A percentile compares a stretch with the other conserved stretches of the same genome.
phyloP scores from a whole-genome alignment of 805 yeast genomes.

The Torulaspora gathmanii region DNA sequence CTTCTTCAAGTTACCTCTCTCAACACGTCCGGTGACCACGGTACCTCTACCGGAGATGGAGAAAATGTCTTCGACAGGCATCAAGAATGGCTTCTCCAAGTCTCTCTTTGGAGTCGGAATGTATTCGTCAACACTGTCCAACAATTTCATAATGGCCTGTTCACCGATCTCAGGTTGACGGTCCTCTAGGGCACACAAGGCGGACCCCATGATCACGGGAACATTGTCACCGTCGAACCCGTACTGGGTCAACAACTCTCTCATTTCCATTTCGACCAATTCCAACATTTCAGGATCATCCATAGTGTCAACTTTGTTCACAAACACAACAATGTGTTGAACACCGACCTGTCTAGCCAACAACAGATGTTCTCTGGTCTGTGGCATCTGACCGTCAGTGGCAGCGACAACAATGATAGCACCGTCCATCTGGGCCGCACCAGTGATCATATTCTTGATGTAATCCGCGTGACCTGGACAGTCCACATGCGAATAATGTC shows the following conservation, averaged over 20 bases:
- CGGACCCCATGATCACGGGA: conserved; percentile 98
- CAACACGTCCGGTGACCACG: conserved; percentile 98
- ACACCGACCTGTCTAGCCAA: conserved; percentile 99
- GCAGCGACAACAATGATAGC: conserved; percentile 99
- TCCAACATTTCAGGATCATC: conserved; percentile 99
- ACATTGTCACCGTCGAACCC: conserved; percentile 98
- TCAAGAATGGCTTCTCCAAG: conserved; percentile 89
- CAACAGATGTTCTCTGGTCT: conserved; percentile 97
- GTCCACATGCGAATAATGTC: conserved; percentile 97
- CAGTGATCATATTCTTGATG: conserved; percentile 98
- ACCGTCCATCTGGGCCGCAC: conserved; percentile 99
- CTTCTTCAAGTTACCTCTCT: conserved; percentile 95
- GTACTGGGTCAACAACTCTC: conserved; percentile 84
- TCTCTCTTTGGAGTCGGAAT: conserved; percentile 97
- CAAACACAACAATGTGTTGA: conserved; percentile 93
- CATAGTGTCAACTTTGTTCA: conserved; percentile 95
- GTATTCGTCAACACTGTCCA: conserved; percentile 88
- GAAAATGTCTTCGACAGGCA: conserved; percentile 97
- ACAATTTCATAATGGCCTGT: conserved; percentile 73
- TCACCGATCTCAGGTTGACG: conserved; percentile 87
- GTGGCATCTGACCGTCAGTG: conserved; percentile 99
- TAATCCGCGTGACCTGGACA: conserved; percentile 99
- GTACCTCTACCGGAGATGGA: conserved; percentile 99
- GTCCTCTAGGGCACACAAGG: conserved; percentile 90
- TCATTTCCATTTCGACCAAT: conserved; percentile 99